Evolutionary conservation across 495 filamentous ascomycete species (phyloP).

Genomic region (Chaetomidium leptoderma): DNA sequence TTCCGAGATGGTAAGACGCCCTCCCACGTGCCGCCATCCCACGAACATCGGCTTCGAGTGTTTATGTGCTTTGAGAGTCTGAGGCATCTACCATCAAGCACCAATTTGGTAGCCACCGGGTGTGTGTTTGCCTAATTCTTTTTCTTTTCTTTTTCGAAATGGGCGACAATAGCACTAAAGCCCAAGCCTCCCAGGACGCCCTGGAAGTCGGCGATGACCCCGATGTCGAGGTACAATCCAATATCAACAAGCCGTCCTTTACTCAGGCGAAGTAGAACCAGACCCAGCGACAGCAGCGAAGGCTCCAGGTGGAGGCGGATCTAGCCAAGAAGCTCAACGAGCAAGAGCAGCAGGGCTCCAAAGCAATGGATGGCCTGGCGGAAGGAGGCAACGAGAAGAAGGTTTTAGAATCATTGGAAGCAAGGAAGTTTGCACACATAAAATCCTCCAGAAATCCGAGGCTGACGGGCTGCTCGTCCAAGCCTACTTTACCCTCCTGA

Average conservation of each 20-base stretch:
- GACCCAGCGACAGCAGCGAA: constrained; percentile 83
- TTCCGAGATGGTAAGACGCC: too few species aligned
- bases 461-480: constrained; percentile 88
- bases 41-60: too few species aligned
- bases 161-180: too few species aligned
- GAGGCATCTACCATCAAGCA: too few species aligned
- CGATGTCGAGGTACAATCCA: constrained; percentile 96
- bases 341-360: constrained; percentile 80
- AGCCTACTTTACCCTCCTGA: constrained; percentile 76
- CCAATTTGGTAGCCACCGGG: too few species aligned
- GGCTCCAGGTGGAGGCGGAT: constrained; percentile 74
- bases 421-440: constrained; percentile 75
- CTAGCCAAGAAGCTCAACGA: constrained; percentile 65
- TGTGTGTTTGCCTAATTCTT: too few species aligned
- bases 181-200: constrained; percentile 55
- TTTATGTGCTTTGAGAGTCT: too few species aligned
- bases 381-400: constrained; percentile 71
- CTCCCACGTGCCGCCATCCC: too few species aligned
- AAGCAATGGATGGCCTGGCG: too few species aligned
- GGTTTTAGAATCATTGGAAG: constrained; percentile 67
- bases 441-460: constrained; percentile 74
- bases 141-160: too few species aligned
- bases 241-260: constrained; percentile 97
- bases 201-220: constrained; percentile 96
- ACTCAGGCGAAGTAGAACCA: constrained; percentile 97